Base-by-base conservation (phyloP, 495 filamentous ascomycete species). In the Pseudotulostoma volvatum region DNA sequence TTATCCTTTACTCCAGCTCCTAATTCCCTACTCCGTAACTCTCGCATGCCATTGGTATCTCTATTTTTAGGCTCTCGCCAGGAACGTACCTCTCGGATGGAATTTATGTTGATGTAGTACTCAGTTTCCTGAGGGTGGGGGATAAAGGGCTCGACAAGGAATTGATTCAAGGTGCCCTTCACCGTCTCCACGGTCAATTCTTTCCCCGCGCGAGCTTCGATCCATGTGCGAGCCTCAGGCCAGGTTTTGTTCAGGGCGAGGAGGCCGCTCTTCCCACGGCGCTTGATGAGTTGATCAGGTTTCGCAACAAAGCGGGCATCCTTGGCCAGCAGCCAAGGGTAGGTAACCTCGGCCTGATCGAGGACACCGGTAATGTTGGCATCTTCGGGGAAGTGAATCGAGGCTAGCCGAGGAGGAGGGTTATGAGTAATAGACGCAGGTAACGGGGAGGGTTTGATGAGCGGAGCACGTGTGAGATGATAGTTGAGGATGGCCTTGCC, bases 401-500 rank as follows among this genome's bases (percentile, higher is more conserved):
- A 84, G 36, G 87, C 88, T 45, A 99, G 82, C 60, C 77, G 83
- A 51, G 90, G 65, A 38, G 92, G 74, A 45, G 90, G 67, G 68
- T 96, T 96, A 76, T 99, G 90, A 58, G 76, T 90, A 42, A 76
- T 56, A 45, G 83, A 70, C 46, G 73, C 55, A 47, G 90, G 86
- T 17, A 99, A 84, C 61, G 92, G 83, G 53, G 85, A 84, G 37
- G 90, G 85, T 77, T 94, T 93, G 75, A 99, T 95, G 56, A 93
- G 80, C 41, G 88, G 79, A 42, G 90, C 86, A 54, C 90, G 81
- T 49, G 90, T 99, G 71, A 99, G 87, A 76, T 99, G 90, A 73
- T 94, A 99, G 80, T 93, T 95, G 72, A 99, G 71, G 71, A 99
- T 96, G 70, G 90, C 90, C 81, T 99, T 99, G 76, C 90, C 90